Conservation (phyloP, 2,329 filamentous ascomycete species). For the Sarocladiaceae sp. region DNA sequence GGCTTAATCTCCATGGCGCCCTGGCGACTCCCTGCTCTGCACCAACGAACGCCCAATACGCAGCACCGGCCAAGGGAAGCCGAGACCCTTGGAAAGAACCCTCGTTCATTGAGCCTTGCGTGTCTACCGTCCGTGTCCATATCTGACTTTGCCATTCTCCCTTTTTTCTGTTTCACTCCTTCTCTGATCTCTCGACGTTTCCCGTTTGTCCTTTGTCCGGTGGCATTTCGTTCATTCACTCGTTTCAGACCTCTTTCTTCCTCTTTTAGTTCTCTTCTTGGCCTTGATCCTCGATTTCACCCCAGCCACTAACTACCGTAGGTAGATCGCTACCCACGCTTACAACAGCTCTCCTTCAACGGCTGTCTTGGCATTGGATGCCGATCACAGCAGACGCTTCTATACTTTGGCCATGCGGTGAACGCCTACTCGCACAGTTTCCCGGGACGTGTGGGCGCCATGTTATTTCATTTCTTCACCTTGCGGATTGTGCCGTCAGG, state of each 20-base stretch:
- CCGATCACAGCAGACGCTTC: too few species aligned
- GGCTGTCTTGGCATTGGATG: too few species aligned
- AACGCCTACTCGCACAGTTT: not conserved
- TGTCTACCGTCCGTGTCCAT: not conserved
- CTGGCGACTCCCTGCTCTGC: too few species aligned
- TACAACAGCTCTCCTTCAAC: too few species aligned
- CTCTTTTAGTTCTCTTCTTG: not conserved
- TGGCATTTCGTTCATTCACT: not conserved
- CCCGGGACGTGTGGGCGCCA: not conserved
- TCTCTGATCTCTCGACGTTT: too few species aligned
- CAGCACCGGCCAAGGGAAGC: not conserved
- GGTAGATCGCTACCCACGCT: too few species aligned
- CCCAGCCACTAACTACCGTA: too few species aligned
- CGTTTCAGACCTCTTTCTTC: not conserved
- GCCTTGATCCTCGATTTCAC: not conserved
- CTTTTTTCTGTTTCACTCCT: not conserved
- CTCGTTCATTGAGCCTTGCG: not conserved
- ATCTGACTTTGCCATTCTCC: too few species aligned
- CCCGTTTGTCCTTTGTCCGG: too few species aligned
- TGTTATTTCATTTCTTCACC: slow-evolving; percentile 2
- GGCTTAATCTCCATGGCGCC: not conserved
- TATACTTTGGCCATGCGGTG: not conserved
- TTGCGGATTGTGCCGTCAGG: slow-evolving; percentile 9
- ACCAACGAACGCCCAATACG: not conserved
- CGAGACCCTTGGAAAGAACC: not conserved